Conservation (phyloP, 805 yeast species). For the Nakazawaea laoshanensis region DNA sequence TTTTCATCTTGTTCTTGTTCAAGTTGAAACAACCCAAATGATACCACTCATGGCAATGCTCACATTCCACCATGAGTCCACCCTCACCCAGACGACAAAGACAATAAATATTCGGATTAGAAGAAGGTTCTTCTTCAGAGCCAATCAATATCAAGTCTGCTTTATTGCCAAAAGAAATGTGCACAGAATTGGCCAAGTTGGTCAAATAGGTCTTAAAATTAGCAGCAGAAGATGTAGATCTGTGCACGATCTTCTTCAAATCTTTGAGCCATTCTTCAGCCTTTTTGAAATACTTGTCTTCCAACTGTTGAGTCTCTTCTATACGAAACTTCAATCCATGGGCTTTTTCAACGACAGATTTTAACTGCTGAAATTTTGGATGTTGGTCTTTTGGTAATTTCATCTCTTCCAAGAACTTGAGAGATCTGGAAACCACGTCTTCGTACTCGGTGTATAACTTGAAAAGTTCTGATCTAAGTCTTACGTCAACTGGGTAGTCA, state of each 20-base stretch:
- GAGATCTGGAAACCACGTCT: conserved; percentile 13
- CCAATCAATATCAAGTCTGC: conserved; percentile 14
- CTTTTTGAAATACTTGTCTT: conserved; percentile 12
- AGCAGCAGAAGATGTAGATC: conserved; percentile 23
- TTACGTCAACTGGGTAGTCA: conserved; percentile 8
- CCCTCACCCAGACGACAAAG: conserved; percentile 53
- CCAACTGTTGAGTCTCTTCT: conserved; percentile 3
- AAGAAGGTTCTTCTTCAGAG: conserved; percentile 14
- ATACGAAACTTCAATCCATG: neutral
- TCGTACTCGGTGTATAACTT: conserved; percentile 8
- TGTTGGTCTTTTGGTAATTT: conserved; percentile 14
- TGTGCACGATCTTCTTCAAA: conserved; percentile 25
- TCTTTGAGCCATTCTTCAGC: conserved; percentile 29
- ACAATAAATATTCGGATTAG: conserved; percentile 31
- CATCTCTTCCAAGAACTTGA: conserved; percentile 15
- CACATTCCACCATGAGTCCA: conserved; percentile 65
- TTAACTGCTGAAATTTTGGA: conserved; percentile 7
- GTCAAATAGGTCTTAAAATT: conserved; percentile 20
- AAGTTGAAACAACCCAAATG: conserved; percentile 50
- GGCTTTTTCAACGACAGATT: conserved; percentile 3
- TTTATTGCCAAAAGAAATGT: conserved; percentile 13
- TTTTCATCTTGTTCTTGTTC: conserved; percentile 13
- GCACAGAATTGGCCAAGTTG: conserved; percentile 13
- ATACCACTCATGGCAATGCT: conserved; percentile 64
- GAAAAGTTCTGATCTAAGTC: conserved; percentile 1